Conservation (phyloP, 2,329 filamentous ascomycete species). For the Epichloe coenophiala region DNA sequence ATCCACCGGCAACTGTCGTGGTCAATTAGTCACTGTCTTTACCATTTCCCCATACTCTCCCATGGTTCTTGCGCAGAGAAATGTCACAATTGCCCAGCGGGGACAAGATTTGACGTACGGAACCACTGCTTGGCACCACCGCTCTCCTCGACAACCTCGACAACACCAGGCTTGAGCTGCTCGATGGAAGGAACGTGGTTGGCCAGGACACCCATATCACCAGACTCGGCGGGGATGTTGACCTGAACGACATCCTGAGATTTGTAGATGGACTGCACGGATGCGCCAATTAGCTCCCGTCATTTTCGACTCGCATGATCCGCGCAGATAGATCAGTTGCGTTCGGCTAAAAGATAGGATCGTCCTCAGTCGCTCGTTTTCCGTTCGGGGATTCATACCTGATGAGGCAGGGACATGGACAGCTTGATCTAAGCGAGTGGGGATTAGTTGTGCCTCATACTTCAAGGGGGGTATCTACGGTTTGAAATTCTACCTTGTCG, state of each 20-base stretch:
- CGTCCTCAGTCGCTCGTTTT: constrained; percentile 9
- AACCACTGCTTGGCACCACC: constrained; percentile 93
- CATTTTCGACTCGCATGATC: constrained; percentile 9
- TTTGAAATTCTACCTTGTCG: constrained; percentile 51
- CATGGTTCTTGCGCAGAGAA: neutral
- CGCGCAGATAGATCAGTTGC: constrained; percentile 12
- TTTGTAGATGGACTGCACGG: constrained; percentile 51
- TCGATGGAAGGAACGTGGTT: constrained; percentile 98
- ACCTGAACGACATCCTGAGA: constrained; percentile 73
- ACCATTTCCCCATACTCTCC: neutral
- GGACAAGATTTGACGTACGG: neutral
- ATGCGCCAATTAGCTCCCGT: constrained; percentile 37
- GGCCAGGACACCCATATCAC: constrained; percentile 98
- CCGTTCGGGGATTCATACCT: constrained; percentile 52
- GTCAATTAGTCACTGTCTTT: constrained; percentile 4
- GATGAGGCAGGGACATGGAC: constrained; percentile 92
- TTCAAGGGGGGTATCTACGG: constrained; percentile 9
- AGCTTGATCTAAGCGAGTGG: constrained; percentile 63
- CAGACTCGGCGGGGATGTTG: constrained; percentile 95
- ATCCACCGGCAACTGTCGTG: constrained; percentile 75
- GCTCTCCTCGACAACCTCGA: constrained; percentile 91
- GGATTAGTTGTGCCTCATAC: constrained; percentile 12
- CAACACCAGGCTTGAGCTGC: constrained; percentile 91
- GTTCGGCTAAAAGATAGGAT: constrained; percentile 6
- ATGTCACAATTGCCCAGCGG: neutral